Evolutionary conservation across 176 grass and related monocot species (phyloP), one percentile per base, ranked within the genome.

Genomic region (Tillandsia leiboldiana): DNA sequence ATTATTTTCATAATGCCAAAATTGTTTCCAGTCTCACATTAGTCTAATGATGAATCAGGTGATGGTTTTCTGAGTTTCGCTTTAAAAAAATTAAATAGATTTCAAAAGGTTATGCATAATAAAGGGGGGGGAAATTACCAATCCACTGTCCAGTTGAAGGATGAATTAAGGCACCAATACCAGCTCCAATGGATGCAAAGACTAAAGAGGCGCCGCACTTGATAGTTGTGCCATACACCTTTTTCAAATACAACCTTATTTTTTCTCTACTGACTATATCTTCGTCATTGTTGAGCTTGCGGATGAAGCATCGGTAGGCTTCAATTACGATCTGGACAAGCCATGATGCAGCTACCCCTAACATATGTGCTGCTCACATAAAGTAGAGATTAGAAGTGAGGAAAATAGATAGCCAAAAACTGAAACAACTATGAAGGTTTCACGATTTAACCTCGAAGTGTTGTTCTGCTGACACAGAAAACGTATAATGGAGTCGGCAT

Each of bases 321-420:
- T 93, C 82, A 26, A 99, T 78, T 72, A 99, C 20, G 33, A 84
- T 79, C 65, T 88, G 94, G 49, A 99, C 75, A 67, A 90, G 79
- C 94, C 90, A 99, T 81, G 94, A 82, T 77, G 94, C 94, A 86
- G 84, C 68, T 63, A 99, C 84, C 48, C 83, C 94, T 49, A 99
- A 70, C 62, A 84, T 72, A 90, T 99, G 89, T 12, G 76, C 94
- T 99, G 84, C 85, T 70, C 56, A 27, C 54, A 80, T 26, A 70
- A 76, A 12, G 50, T 66, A 49, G 12, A 15, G 22, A 72, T 68
- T 18, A 54, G 14, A 70, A 56, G 49, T 61, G 56, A 61, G 56
- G 33, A 23, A 64, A 64, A 42, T 2, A 2, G 10, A 50, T 7
- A 78, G 42, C 66, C 50, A 13, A 63, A 77, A 58, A 76, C 8